These are phyloP conservation scores for Phialophora chinensis DNA, from an alignment of 2,329 filamentous ascomycete species.

Conservation along the genomic window DNA sequence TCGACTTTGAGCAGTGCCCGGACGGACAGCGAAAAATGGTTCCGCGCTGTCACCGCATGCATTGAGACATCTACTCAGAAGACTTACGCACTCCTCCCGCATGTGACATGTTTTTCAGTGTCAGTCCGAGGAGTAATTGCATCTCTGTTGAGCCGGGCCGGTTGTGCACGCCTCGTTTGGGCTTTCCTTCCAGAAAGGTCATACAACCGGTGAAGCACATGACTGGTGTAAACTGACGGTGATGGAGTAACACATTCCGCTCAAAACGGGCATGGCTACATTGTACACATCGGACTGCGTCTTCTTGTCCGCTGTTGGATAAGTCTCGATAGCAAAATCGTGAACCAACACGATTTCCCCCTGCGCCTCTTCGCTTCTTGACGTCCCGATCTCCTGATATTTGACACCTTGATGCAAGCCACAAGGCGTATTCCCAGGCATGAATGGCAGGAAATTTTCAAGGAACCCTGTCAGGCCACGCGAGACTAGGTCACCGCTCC, in stretches of 20 bases:
- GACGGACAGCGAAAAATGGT: not conserved
- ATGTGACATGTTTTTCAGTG: not conserved
- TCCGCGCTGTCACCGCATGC: not conserved
- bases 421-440: constrained; percentile 3
- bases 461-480: constrained; percentile 17
- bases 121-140: constrained; percentile 17
- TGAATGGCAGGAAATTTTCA: constrained; percentile 11
- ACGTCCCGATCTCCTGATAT: constrained; percentile 16
- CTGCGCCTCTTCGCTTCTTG: constrained; percentile 18
- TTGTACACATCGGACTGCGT: not conserved
- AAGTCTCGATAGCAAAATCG: not conserved
- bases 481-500: not conserved
- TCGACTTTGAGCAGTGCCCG: not conserved
- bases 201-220: not conserved
- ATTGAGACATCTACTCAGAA: not conserved
- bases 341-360: not conserved
- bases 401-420: constrained; percentile 19
- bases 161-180: not conserved
- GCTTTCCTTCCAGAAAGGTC: constrained; percentile 6
- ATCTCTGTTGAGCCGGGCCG: not conserved
- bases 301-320: not conserved
- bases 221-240: not conserved
- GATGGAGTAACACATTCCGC: not conserved
- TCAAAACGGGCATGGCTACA: constrained; percentile 6
- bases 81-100: not conserved